A percentile compares a stretch with the other conserved stretches of the same genome.
Evolutionary conservation across 2,329 filamentous ascomycete species (phyloP).

Genomic region (Colletotrichum sp.): DNA sequence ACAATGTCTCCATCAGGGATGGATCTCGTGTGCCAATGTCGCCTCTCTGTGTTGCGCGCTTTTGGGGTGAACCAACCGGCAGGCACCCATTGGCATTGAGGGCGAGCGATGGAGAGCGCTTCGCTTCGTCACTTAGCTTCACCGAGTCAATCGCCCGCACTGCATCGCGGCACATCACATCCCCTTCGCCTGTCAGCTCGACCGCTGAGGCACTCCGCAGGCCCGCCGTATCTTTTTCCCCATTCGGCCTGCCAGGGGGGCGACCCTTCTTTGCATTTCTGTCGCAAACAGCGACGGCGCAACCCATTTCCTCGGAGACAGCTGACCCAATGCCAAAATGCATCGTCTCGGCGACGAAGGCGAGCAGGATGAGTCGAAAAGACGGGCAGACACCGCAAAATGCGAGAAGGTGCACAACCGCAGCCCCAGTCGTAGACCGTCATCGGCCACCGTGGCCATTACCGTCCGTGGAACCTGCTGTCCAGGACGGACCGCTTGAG

Average conservation of each 20-base stretch:
- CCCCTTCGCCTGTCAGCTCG: background rate
- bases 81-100: background rate
- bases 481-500: background rate
- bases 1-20: constrained; percentile 7
- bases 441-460: background rate
- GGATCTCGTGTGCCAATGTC: background rate
- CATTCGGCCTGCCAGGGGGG: background rate
- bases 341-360: background rate
- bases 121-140: background rate
- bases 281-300: background rate
- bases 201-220: background rate
- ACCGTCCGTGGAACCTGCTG: background rate
- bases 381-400: background rate
- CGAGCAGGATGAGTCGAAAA: background rate
- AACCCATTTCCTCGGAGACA: background rate
- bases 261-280: background rate
- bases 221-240: background rate
- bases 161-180: background rate
- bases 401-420: background rate
- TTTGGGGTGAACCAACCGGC: constrained; percentile 8
- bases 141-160: background rate
- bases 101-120: background rate
- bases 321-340: background rate
- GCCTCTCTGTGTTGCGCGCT: background rate
- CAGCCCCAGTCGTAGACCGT: background rate